Evolutionary conservation across 257 asterid species (phyloP).

Genomic region (Marsdenia floribunda): DNA sequence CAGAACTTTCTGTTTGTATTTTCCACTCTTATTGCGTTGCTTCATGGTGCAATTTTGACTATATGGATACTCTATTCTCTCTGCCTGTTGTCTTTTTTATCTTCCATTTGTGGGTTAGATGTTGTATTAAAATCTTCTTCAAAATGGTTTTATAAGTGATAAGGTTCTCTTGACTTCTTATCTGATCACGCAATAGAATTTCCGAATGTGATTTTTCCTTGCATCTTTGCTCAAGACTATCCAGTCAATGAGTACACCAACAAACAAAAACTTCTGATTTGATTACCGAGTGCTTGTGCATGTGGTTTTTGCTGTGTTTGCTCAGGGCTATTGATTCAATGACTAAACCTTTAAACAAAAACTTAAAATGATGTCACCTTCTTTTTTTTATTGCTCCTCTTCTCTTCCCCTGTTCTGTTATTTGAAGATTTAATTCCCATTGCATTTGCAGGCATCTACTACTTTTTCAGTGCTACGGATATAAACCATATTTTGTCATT

Average conservation of each 20-base stretch:
- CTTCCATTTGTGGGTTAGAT: slow-evolving; percentile 1
- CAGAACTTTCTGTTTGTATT: neutral
- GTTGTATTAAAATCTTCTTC: neutral
- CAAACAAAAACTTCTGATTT: neutral
- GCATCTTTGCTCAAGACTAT: neutral
- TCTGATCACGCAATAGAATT: neutral
- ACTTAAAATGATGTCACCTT: neutral
- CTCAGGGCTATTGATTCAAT: neutral
- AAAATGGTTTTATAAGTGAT: neutral
- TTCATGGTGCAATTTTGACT: neutral
- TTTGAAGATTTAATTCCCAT: neutral
- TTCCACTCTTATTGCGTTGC: neutral
- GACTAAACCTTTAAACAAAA: neutral
- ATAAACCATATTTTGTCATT: neutral
- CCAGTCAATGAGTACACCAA: neutral
- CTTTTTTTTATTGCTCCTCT: too few species aligned
- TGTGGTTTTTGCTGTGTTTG: neutral
- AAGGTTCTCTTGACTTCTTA: neutral
- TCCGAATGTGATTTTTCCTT: neutral
- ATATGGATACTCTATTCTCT: neutral
- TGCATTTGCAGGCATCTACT: neutral
- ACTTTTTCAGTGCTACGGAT: neutral
- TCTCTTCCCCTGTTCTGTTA: neutral
- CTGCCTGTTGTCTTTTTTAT: neutral
- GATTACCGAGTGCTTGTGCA: neutral